Evolutionary conservation across 2,329 filamentous ascomycete genomes (phyloP).

Genomic region (Whalleya microplaca): DNA sequence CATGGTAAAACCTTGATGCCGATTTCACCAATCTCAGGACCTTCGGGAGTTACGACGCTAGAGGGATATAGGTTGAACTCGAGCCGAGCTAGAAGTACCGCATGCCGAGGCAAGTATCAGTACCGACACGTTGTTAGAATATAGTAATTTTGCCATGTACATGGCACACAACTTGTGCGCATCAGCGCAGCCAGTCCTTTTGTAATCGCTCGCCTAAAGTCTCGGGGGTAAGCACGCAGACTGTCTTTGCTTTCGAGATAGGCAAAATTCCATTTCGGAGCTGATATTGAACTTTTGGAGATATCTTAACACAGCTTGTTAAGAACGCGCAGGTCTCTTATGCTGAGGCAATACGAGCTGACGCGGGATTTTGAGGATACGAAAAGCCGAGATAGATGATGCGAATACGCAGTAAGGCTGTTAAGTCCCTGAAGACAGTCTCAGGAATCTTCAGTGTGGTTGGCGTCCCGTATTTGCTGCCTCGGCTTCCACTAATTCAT

Average conservation of each 20-base stretch:
- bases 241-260: not conserved
- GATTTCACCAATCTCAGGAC: slow-evolving; percentile 15
- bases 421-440: slow-evolving; percentile 4
- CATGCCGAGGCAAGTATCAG: not conserved
- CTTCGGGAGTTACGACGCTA: slow-evolving; percentile 5
- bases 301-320: not conserved
- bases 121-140: not conserved
- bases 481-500: slow-evolving; percentile 5
- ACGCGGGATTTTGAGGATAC: slow-evolving; percentile 8
- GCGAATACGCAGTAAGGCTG: not conserved
- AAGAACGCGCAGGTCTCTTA: not conserved
- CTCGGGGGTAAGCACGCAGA: no score
- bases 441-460: slow-evolving; percentile 4
- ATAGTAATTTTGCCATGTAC: not conserved
- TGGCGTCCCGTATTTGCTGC: slow-evolving; percentile 9
- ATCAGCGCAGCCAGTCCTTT: not conserved
- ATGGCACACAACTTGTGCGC: not conserved
- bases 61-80: not conserved
- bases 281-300: not conserved
- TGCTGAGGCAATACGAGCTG: slow-evolving; percentile 20
- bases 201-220: not conserved
- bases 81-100: not conserved
- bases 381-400: slow-evolving; percentile 5
- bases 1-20: slow-evolving; percentile 5
- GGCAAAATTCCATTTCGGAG: not conserved